Evolutionary conservation across 1,139 yeast species (phyloP).

Genomic region (Pichia sp.): DNA sequence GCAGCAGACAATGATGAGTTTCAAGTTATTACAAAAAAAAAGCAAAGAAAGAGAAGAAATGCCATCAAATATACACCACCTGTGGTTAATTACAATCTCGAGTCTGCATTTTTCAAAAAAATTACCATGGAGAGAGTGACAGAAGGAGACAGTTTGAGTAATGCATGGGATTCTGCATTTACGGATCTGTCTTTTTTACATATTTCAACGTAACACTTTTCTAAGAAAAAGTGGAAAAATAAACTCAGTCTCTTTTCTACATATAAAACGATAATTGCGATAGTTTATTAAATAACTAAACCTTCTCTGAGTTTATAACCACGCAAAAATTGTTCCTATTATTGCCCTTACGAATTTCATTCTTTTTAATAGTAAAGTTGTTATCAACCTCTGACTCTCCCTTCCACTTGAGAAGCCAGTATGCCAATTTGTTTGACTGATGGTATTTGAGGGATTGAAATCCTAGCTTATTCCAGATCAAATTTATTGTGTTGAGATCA

Average conservation of each 20-base stretch:
- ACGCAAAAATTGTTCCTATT: slow-evolving; percentile 65
- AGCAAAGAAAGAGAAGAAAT: slow-evolving; percentile 29
- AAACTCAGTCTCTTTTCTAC: no score
- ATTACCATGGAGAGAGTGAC: slow-evolving; percentile 3
- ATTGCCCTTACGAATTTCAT: slow-evolving; percentile 48
- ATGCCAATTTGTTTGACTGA: slow-evolving; percentile 70
- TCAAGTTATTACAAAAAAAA: slow-evolving; percentile 26
- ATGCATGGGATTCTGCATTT: slow-evolving; percentile 26
- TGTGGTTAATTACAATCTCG: slow-evolving; percentile 34
- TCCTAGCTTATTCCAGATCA: slow-evolving; percentile 55
- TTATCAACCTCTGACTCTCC: slow-evolving; percentile 28
- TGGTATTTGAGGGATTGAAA: slow-evolving; percentile 45
- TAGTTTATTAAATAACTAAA: background rate
- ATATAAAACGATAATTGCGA: no score
- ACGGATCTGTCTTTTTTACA: slow-evolving; percentile 24
- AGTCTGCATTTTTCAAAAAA: slow-evolving; percentile 32
- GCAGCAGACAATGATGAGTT: slow-evolving; percentile 30
- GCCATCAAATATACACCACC: slow-evolving; percentile 31
- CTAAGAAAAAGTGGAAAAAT: no score
- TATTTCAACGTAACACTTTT: background rate
- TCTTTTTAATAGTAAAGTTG: slow-evolving; percentile 35
- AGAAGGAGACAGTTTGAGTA: slow-evolving; percentile 15
- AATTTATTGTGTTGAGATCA: slow-evolving; percentile 39
- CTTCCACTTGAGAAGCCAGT: slow-evolving; percentile 60
- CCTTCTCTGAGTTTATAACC: background rate